Evolutionary conservation across 176 grass and related monocot species (phyloP), one percentile per base, ranked within the genome.

Genomic region (Triticum timopheevii): DNA sequence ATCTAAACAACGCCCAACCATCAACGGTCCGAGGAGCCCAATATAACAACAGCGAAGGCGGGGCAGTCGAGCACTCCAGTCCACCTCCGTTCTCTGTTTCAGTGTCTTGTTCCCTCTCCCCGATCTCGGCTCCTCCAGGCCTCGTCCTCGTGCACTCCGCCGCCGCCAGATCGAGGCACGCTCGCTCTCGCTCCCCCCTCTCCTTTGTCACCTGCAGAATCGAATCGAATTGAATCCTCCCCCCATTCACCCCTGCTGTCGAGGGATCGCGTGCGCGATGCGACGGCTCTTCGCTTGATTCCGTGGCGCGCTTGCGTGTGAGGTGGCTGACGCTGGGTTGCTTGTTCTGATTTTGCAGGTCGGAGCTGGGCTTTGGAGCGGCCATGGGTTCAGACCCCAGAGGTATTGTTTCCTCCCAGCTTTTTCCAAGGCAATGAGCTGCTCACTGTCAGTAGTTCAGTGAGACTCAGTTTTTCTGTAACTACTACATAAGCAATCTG

Each of bases 331-430:
- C 25, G 10, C 3, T 49, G 7, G 24, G 17, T 30, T 76, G 20
- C 22, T 76, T 9, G 11, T 76, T 76, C 13, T 34, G 15, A 20
- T 3, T 50, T 74, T 64, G 58, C 78, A 87, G 85, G 78, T 36
- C n/a, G 78, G 20, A 19, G 36, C 23, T 74, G 76, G 5, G 34
- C 61, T 66, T 33, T 42, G 25, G 69, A 83, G 83, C 49, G 8
- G 61, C 70, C 83, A 90, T 90, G 88, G 79, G 63, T 77, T 90
- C 83, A 17, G 63, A 90, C n/a, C 39, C 52, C 8, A 70, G 78
- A 90, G 88, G 88, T 90, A 90, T 4, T 22, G 0, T n/a, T 20
- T 59, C 28, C 31, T 30, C 7, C 30, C 9, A 33, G 38, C 38
- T 80, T 66, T 65, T 62, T 65, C 15, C 9, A 65, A 65, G 27